These are phyloP conservation scores for Metschnikowia henanensis DNA, from an alignment of 805 yeast genomes.

Conservation along the genomic window DNA sequence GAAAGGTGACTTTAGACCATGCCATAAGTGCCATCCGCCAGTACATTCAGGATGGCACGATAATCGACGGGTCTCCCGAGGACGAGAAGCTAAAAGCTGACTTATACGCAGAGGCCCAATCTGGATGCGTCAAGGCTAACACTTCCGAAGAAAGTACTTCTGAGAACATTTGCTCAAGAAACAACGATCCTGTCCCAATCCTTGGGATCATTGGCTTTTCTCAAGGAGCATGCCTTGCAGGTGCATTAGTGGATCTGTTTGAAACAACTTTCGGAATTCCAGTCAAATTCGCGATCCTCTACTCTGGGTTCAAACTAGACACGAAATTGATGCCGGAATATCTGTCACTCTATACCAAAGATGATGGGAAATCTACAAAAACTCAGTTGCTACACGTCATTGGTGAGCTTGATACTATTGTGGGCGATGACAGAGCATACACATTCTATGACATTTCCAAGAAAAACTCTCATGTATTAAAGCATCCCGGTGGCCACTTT, in stretches of 20 bases:
- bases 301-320: conserved; percentile 58
- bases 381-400: conserved; percentile 62
- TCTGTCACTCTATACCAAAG: conserved; percentile 22
- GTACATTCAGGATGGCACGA: conserved; percentile 58
- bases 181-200: conserved; percentile 50
- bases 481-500: conserved; percentile 97
- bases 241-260: conserved; percentile 63
- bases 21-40: conserved; percentile 49
- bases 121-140: background rate
- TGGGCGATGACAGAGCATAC: conserved; percentile 68
- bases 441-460: conserved; percentile 45
- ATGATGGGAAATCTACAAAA: conserved; percentile 17
- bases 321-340: conserved; percentile 28
- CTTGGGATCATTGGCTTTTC: conserved; percentile 90
- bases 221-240: conserved; percentile 91
- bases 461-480: conserved; percentile 56
- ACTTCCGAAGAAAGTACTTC: background rate
- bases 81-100: conserved; percentile 21
- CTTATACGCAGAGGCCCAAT: no score
- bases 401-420: conserved; percentile 88
- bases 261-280: conserved; percentile 48
- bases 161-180: background rate
- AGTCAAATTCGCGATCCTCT: conserved; percentile 71
- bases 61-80: conserved; percentile 28
- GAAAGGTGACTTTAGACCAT: conserved; percentile 44